Evolutionary conservation across 805 yeast genomes (phyloP), one percentile per base, ranked within the genome.

Genomic region (Candida ovalis): DNA sequence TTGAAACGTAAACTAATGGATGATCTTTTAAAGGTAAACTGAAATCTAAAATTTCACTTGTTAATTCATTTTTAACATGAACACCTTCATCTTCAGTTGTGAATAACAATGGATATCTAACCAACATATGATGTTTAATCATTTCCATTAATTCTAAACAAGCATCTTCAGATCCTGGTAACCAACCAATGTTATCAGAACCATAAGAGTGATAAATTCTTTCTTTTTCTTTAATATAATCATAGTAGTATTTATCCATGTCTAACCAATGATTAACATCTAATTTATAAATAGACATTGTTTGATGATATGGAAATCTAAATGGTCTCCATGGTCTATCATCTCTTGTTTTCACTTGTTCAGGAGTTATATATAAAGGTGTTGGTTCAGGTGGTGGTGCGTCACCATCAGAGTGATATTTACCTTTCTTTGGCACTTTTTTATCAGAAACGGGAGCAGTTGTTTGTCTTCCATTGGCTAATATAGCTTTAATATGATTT

Each of bases 321-420:
- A 84, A 84, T 8, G 89, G 89, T 66, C 90, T 72, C 90, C 90
- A 84, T 12, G 90, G 89, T 61, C 90, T 72, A 57, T 82, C 90
- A 56, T 84, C 88, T 58, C 82, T 81, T 22, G 74, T 75, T 52
- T 70, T 69, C 10, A 83, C 86, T 55, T 81, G 80, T 43, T 84
- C 88, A 2, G 87, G 86, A 0, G 86, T 82, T 44, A 84, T 76
- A 67, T 70, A 70, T 25, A 83, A 66, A 0, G 88, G 86, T 0
- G 81, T 74, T 19, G 85, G 84, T 37, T 62, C 61, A 9, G 80
- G 78, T 12, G 61, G 56, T 18, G 68, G 68, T 10, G 66, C 68
- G 38, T 62, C 51, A 44, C 42, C 33, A 27, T 53, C 58, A 4
- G 62, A 52, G 22, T 56, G 58, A 40, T 59, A 59, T 33, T 54